phyloP scores from a whole-genome alignment of 192 early-diverging fungal species.

The Backusella tarrabulga region DNA sequence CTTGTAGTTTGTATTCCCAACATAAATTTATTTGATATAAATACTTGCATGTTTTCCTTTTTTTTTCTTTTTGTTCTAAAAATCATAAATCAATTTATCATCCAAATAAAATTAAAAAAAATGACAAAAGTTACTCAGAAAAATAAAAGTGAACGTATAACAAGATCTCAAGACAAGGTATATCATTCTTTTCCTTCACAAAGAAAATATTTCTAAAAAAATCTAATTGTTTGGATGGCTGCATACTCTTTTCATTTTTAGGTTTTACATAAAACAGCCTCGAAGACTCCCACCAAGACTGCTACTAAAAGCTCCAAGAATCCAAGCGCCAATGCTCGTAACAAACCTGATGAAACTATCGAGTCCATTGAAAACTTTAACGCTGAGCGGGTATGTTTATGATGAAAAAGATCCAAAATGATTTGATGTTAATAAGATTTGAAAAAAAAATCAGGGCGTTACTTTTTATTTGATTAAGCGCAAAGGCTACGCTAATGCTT shows the following conservation, averaged over 20 bases:
- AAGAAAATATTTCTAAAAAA: not conserved
- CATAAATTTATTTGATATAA: not conserved
- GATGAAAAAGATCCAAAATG: not conserved
- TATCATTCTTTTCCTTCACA: not conserved
- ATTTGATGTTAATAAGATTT: not conserved
- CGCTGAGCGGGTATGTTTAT: not conserved
- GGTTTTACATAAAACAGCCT: not conserved
- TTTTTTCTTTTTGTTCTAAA: not conserved
- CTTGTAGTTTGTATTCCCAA: not conserved
- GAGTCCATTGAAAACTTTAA: not conserved
- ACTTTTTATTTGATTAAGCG: not conserved
- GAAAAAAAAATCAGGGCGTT: not conserved
- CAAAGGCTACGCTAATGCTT: not conserved
- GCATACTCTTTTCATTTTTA: not conserved
- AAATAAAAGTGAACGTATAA: not conserved
- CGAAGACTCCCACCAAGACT: not conserved
- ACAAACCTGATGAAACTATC: not conserved
- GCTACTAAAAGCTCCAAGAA: not conserved
- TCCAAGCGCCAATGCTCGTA: not conserved
- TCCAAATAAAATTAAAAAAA: not conserved
- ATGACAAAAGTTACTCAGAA: not conserved
- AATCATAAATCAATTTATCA: slow-evolving; percentile 2
- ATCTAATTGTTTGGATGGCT: not conserved
- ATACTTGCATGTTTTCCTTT: not conserved
- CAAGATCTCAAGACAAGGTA: not conserved